phyloP scores from a whole-genome alignment of 1,284 basidiomycete genomes.

The Kalmanozyma brasiliensis region DNA sequence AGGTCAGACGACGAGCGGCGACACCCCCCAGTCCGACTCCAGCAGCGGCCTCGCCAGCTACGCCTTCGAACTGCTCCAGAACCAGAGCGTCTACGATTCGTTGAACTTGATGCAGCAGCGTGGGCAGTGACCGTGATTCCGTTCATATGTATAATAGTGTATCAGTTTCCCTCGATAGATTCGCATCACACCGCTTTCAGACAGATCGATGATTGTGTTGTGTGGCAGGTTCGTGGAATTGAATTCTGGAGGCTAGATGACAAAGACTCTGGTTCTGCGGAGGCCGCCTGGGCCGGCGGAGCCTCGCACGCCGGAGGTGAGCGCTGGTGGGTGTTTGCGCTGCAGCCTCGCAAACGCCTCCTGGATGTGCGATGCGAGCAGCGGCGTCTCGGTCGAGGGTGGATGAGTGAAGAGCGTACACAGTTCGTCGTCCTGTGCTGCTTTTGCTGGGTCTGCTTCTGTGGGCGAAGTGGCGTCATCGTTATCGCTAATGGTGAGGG shows the following conservation, averaged over 20 bases:
- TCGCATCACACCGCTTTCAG: not conserved
- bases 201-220: too few species aligned
- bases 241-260: constrained; percentile 57
- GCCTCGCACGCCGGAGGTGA: constrained; percentile 43
- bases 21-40: constrained; percentile 32
- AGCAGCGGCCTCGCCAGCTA: constrained; percentile 31
- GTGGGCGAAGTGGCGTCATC: not conserved
- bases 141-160: too few species aligned
- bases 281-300: constrained; percentile 57
- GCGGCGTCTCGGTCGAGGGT: constrained; percentile 44
- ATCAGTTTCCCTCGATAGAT: too few species aligned
- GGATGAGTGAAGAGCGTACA: constrained; percentile 58
- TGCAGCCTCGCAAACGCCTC: constrained; percentile 64
- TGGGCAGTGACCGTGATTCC: constrained; percentile 8
- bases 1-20: not conserved
- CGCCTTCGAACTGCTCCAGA: constrained; percentile 47
- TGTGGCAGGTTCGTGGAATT: too few species aligned
- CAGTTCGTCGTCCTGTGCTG: constrained; percentile 19
- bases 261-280: constrained; percentile 58
- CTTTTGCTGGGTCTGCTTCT: not conserved
- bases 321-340: constrained; percentile 41
- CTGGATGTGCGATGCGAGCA: constrained; percentile 59
- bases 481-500: constrained; percentile 1
- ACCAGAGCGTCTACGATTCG: constrained; percentile 45
- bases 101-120: constrained; percentile 32